A percentile compares a stretch with the other conserved stretches of the same genome.
These are phyloP conservation scores for Lotus japonicus DNA, from an alignment of 306 rosid genomes.

Conservation along the genomic window DNA sequence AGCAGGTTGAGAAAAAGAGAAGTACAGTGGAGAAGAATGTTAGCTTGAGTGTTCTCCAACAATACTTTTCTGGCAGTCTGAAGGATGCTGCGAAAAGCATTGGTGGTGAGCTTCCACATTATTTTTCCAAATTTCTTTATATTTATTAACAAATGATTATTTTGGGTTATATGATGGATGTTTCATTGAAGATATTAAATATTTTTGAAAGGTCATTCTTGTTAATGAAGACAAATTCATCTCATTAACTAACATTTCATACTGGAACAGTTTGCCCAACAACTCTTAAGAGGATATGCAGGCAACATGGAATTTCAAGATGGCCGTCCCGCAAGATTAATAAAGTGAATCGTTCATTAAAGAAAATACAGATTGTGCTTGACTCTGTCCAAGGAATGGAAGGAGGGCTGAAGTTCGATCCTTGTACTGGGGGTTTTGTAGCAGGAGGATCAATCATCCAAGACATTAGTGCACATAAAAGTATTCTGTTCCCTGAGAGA, in stretches of 20 bases:
- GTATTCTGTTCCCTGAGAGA: slow-evolving; percentile 38
- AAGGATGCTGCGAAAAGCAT: slow-evolving; percentile 96
- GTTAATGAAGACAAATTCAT: neutral
- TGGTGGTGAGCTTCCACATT: slow-evolving; percentile 58
- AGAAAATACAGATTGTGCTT: slow-evolving; percentile 74
- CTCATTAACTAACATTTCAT: slow-evolving; percentile 5
- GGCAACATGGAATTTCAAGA: slow-evolving; percentile 94
- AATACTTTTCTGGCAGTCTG: slow-evolving; percentile 90
- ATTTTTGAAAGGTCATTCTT: slow-evolving; percentile 2
- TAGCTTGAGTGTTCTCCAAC: slow-evolving; percentile 88
- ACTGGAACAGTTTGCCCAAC: slow-evolving; percentile 82
- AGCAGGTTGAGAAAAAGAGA: slow-evolving; percentile 69
- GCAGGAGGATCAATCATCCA: slow-evolving; percentile 53
- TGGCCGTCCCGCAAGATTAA: slow-evolving; percentile 99
- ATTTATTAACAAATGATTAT: slow-evolving; percentile 3
- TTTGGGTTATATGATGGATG: slow-evolving; percentile 12
- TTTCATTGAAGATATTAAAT: neutral
- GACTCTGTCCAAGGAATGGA: slow-evolving; percentile 93
- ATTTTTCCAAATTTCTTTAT: neutral
- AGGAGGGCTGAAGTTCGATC: slow-evolving; percentile 81
- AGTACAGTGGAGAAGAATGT: slow-evolving; percentile 74
- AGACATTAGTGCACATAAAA: slow-evolving; percentile 41
- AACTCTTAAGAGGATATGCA: slow-evolving; percentile 93
- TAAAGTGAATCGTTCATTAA: slow-evolving; percentile 84
- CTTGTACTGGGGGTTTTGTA: slow-evolving; percentile 65